Conservation (phyloP, 495 filamentous ascomycete species). For the Trichocladium uniseriatum region DNA sequence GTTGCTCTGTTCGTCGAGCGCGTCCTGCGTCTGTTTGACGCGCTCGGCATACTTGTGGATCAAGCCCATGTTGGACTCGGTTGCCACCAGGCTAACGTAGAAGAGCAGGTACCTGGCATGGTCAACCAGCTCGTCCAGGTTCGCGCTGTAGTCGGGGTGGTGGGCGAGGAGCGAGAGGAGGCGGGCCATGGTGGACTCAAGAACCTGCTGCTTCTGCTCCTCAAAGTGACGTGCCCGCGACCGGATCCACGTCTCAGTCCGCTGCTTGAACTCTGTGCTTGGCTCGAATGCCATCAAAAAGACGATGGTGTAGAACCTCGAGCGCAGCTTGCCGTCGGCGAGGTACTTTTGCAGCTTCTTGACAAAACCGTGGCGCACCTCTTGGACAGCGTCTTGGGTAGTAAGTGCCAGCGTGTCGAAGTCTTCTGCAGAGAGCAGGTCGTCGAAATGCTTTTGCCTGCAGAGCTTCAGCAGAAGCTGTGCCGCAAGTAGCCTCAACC, state of each 20-base stretch:
- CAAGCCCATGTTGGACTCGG: conserved; percentile 73
- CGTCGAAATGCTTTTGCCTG: conserved; percentile 61
- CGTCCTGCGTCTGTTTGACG: conserved; percentile 82
- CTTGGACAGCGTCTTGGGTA: conserved; percentile 63
- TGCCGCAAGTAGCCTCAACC: conserved; percentile 72
- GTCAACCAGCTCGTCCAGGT: conserved; percentile 62
- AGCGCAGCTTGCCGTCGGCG: conserved; percentile 53
- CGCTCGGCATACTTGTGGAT: conserved; percentile 90
- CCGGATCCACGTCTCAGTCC: conserved; percentile 78
- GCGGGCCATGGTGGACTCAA: conserved; percentile 80
- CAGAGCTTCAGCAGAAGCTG: conserved; percentile 79
- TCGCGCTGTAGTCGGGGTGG: conserved; percentile 78
- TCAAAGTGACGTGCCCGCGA: conserved; percentile 55
- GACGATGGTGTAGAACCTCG: conserved; percentile 76
- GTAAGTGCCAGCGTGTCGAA: conserved; percentile 76
- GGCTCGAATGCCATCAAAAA: conserved; percentile 92
- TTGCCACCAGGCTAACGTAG: conserved; percentile 76
- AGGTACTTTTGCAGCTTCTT: conserved; percentile 82
- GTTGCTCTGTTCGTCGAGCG: conserved; percentile 52
- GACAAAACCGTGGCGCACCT: conserved; percentile 70
- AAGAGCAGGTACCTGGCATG: conserved; percentile 80
- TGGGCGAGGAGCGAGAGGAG: conserved; percentile 83
- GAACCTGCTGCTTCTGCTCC: conserved; percentile 47
- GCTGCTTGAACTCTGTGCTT: conserved; percentile 51
- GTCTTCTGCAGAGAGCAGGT: conserved; percentile 55